phyloP scores from a whole-genome alignment of 2,329 filamentous ascomycete genomes.

The Pyrenochaeta sp. region DNA sequence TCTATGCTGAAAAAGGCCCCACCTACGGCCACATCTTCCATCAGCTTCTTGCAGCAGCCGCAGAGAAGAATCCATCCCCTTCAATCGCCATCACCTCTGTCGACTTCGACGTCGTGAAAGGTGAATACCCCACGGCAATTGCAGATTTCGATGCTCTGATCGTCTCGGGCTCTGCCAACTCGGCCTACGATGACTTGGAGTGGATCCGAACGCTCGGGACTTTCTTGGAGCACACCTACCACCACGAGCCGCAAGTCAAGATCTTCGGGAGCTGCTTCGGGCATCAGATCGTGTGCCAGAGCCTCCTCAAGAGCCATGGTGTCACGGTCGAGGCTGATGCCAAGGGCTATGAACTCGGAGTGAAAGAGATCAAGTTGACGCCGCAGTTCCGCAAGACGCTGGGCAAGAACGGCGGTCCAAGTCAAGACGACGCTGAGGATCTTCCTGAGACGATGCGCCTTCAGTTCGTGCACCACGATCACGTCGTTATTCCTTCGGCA shows the following conservation, averaged over 20 bases:
- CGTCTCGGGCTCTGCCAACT: conserved; percentile 49
- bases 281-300: conserved; percentile 52
- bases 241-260: conserved; percentile 37
- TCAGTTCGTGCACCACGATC: conserved; percentile 51
- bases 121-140: conserved; percentile 44
- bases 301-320: conserved; percentile 42
- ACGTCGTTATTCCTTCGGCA: conserved; percentile 29
- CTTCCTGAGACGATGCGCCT: conserved; percentile 28
- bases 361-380: conserved; percentile 27
- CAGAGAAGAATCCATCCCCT: conserved; percentile 10
- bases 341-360: conserved; percentile 38
- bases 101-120: conserved; percentile 46
- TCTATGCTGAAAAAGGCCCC: conserved; percentile 20
- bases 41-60: conserved; percentile 28
- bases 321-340: conserved; percentile 35
- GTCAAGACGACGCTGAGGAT: neutral
- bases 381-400: conserved; percentile 15
- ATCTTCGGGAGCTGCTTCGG: conserved; percentile 57
- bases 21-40: conserved; percentile 44
- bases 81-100: conserved; percentile 30
- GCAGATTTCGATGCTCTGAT: conserved; percentile 47
- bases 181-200: conserved; percentile 36
- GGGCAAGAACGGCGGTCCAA: conserved; percentile 3
- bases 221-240: conserved; percentile 46
- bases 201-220: conserved; percentile 34